Evolutionary conservation across 441 rosid genomes (phyloP).

Genomic region (Rhodomyrtus psidioides): DNA sequence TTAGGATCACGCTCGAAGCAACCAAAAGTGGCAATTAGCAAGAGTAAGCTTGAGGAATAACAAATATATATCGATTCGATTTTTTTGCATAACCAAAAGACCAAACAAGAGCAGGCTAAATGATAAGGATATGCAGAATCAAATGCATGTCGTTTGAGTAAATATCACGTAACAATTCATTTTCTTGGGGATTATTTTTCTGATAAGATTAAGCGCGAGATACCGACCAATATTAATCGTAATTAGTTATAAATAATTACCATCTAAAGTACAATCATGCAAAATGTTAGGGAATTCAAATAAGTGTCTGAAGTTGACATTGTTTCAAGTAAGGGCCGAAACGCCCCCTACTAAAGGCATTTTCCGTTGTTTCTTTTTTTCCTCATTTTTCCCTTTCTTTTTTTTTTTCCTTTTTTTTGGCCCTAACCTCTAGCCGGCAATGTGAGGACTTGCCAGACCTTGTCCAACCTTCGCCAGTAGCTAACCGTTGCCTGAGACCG

Average conservation of each 20-base stretch:
- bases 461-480: too few relatives aligned
- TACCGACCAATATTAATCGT: background rate
- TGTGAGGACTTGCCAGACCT: too few relatives aligned
- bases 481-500: too few relatives aligned
- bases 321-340: too few relatives aligned
- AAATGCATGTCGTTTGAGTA: background rate
- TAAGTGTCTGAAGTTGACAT: too few relatives aligned
- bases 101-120: background rate
- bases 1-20: background rate
- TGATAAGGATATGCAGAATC: background rate
- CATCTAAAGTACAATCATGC: background rate
- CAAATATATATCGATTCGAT: background rate
- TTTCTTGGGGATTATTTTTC: background rate
- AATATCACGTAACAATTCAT: background rate
- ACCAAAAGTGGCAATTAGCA: background rate
- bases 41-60: background rate
- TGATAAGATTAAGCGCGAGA: background rate
- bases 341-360: too few relatives aligned
- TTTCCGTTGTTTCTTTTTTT: too few relatives aligned
- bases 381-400: too few relatives aligned
- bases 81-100: background rate
- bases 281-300: too few relatives aligned
- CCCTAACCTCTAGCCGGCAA: too few relatives aligned
- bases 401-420: too few relatives aligned
- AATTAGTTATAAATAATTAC: too few relatives aligned